Percentiles rank a stretch among this genome's conserved stretches.
phyloP scores from a whole-genome alignment of 306 rosid genomes.

The Pueraria montana region DNA sequence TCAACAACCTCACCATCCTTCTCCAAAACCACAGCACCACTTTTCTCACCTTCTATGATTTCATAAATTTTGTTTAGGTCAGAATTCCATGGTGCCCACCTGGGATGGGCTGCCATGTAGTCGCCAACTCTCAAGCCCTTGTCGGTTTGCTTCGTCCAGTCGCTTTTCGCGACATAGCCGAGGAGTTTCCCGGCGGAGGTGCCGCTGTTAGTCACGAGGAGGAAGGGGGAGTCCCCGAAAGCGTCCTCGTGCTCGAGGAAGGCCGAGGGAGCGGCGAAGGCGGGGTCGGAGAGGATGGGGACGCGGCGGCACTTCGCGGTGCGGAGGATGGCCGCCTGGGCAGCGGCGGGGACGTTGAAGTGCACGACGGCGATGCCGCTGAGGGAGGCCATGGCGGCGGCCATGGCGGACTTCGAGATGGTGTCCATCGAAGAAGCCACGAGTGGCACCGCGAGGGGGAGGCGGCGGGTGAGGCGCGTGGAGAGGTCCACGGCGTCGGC shows the following conservation, averaged over 20 bases:
- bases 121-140: too few species aligned
- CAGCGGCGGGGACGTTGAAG: conserved; percentile 65
- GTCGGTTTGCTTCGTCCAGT: too few species aligned
- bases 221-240: conserved; percentile 58
- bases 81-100: conserved; percentile 57
- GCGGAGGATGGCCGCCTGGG: too few species aligned
- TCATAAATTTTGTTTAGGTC: conserved; percentile 56
- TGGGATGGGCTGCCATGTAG: conserved; percentile 57
- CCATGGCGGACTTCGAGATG: too few species aligned
- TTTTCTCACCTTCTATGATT: conserved; percentile 52
- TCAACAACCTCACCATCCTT: too few species aligned
- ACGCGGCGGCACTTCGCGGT: conserved; percentile 82
- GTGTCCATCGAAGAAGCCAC: too few species aligned
- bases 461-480: too few species aligned
- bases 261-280: conserved; percentile 59
- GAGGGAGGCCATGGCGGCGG: too few species aligned
- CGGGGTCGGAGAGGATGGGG: conserved; percentile 70
- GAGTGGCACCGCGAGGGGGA: too few species aligned
- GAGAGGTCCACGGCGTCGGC: too few species aligned
- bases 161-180: conserved; percentile 64
- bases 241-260: conserved; percentile 59
- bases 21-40: too few species aligned
- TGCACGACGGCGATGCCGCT: conserved; percentile 84
- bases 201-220: conserved; percentile 77
- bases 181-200: conserved; percentile 55